Evolutionary conservation across 2,329 filamentous ascomycete genomes (phyloP).

Genomic region (Fusarium illudens): DNA sequence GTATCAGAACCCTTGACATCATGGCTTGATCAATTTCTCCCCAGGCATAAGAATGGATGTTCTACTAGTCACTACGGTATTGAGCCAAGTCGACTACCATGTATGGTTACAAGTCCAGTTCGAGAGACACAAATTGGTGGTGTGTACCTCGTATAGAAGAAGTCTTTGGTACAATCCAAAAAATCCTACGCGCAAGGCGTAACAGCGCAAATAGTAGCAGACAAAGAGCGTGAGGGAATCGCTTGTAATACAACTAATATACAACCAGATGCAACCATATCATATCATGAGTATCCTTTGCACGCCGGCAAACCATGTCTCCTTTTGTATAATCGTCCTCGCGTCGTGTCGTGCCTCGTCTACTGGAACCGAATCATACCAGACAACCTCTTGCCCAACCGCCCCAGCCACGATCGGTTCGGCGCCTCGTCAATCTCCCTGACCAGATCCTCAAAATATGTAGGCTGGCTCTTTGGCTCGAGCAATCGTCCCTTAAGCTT

Average conservation of each 20-base stretch:
- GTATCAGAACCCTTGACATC: not conserved
- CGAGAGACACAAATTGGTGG: too few relatives aligned
- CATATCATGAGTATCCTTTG: slow-evolving; percentile 31
- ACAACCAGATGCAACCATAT: slow-evolving; percentile 31
- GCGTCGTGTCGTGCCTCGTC: slow-evolving; percentile 15
- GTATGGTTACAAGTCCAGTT: not conserved
- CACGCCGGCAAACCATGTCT: slow-evolving; percentile 20
- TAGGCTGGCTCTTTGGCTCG: slow-evolving; percentile 68
- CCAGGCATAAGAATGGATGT: not conserved
- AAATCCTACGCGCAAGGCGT: too few relatives aligned
- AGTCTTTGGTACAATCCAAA: too few relatives aligned
- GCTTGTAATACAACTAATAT: slow-evolving; percentile 41
- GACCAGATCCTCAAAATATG: slow-evolving; percentile 69
- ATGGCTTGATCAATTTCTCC: not conserved
- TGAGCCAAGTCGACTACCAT: not conserved
- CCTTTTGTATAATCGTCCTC: not conserved
- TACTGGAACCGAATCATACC: slow-evolving; percentile 68
- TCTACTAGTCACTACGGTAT: not conserved
- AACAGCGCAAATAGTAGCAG: not conserved
- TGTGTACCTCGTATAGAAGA: too few relatives aligned
- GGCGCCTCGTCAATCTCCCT: slow-evolving; percentile 71
- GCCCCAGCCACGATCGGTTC: slow-evolving; percentile 61
- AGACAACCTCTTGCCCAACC: slow-evolving; percentile 62
- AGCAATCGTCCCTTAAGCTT: slow-evolving; percentile 59
- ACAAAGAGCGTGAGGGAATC: slow-evolving; percentile 15